Base-by-base conservation (phyloP, 1,139 yeast species). In the Magnusiomyces sp. region DNA sequence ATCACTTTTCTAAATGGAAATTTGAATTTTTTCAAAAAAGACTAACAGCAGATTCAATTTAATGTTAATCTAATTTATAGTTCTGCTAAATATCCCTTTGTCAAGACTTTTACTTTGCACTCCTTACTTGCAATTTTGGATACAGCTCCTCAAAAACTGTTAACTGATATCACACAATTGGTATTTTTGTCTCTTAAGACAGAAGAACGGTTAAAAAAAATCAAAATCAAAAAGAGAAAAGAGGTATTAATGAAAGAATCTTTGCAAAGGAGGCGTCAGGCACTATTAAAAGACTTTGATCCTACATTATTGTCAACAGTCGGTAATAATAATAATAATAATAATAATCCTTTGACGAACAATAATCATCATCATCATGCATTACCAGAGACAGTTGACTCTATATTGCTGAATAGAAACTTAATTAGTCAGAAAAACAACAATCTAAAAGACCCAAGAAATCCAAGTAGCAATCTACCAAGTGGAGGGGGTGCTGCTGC, bases 71-170 rank as follows among this genome's bases (percentile, higher is more conserved):
- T 10, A 23, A 4, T 7, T 20, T 44, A 16, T 43, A 51, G 49
- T 17, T 40, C 49, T 43, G 51, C 53, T 33, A 45, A 43, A 19
- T 51, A 46, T 27, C 49, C 53, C 17, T 51, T 51, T 41, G 16
- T 48, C 9, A 43, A 41, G 32, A 51, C 53, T 6, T 51, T 51
- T 31, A 43, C 51, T 34, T 32, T 48, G 3, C 29, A 40, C n/a
- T 43, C 46, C 34, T 45, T 51, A 19, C 27, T 51, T 4, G 32
- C 48, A 5, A 45, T 42, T 19, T 19, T 42, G 3, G 38, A 42
- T 19, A 17, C 45, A 5, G 45, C 45, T 9, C 45, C 45, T 4
- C 13, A 38, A 11, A 10, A 34, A 19, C 19, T 34, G 16, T 32
- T 43, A 19, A 38, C 23, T 9, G 33, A 43, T 19, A 32, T 34